Evolutionary conservation across 129 eudicot species (phyloP).

Genomic region (Rutidosis leptorrhynchoides): DNA sequence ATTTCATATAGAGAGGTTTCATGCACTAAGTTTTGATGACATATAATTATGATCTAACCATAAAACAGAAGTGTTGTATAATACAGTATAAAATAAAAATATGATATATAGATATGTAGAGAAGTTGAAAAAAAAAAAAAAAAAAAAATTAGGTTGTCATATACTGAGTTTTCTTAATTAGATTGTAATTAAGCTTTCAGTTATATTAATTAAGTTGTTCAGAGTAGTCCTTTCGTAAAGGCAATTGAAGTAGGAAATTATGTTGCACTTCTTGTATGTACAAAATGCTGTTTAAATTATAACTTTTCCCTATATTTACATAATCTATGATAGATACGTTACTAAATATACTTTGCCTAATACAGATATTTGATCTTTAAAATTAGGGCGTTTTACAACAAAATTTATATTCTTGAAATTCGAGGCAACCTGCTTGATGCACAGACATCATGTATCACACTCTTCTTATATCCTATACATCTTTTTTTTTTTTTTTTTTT

Average conservation of each 20-base stretch:
- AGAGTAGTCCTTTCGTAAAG: background rate
- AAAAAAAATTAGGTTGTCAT: too few species aligned
- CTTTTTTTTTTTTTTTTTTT: background rate
- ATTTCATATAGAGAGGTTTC: background rate
- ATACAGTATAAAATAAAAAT: too few species aligned
- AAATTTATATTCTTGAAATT: too few species aligned
- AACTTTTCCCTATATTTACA: background rate
- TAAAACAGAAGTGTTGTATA: background rate
- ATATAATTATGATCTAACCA: background rate
- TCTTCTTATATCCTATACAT: too few species aligned
- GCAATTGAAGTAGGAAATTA: background rate
- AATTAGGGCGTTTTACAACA: too few species aligned
- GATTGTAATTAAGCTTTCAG: background rate
- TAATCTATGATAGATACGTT: background rate
- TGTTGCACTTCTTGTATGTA: background rate
- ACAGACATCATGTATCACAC: too few species aligned
- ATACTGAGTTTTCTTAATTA: background rate
- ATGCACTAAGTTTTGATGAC: background rate
- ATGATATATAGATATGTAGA: too few species aligned
- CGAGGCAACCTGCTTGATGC: too few species aligned
- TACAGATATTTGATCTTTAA: too few species aligned
- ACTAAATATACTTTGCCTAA: background rate
- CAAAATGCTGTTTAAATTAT: background rate
- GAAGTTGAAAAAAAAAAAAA: too few species aligned
- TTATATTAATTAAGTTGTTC: too few species aligned